Conservation (phyloP, 768 basidiomycete species). For the Bullera alba region DNA sequence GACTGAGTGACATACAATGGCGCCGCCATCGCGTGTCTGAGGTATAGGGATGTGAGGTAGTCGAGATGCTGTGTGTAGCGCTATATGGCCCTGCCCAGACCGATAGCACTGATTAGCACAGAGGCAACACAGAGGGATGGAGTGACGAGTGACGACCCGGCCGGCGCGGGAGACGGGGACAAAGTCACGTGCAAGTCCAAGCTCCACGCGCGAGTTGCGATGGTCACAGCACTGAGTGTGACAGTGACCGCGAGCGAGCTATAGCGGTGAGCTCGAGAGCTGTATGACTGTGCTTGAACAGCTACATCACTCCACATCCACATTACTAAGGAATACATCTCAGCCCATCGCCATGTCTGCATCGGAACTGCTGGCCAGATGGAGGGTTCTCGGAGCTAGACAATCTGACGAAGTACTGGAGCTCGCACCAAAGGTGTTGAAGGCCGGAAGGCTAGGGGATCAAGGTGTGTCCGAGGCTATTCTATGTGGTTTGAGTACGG, state of each 20-base stretch:
- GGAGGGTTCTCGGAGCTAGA: slow-evolving; percentile 36
- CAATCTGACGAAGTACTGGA: slow-evolving; percentile 39
- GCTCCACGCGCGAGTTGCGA: too few species aligned
- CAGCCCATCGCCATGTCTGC: too few species aligned
- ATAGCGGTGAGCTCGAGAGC: too few species aligned
- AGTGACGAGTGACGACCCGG: not conserved
- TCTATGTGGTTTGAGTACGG: not conserved
- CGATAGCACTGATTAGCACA: not conserved
- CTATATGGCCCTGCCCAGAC: not conserved
- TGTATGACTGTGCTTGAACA: too few species aligned
- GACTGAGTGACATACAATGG: slow-evolving; percentile 83
- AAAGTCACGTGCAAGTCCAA: too few species aligned
- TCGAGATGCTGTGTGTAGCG: not conserved
- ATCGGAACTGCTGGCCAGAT: slow-evolving; percentile 30
- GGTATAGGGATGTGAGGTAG: too few species aligned
- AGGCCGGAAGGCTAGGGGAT: slow-evolving; percentile 15
- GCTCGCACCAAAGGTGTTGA: slow-evolving; percentile 24
- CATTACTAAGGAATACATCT: too few species aligned
- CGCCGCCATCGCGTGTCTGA: slow-evolving; percentile 81
- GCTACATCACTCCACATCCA: too few species aligned
- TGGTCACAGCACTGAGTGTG: too few species aligned
- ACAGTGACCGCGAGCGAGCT: too few species aligned
- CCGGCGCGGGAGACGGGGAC: too few species aligned
- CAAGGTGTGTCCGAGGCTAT: slow-evolving; percentile 25
- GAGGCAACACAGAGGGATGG: too few species aligned